phyloP scores from a whole-genome alignment of 352 stramenopile species.

The Achlya hypogyna region DNA sequence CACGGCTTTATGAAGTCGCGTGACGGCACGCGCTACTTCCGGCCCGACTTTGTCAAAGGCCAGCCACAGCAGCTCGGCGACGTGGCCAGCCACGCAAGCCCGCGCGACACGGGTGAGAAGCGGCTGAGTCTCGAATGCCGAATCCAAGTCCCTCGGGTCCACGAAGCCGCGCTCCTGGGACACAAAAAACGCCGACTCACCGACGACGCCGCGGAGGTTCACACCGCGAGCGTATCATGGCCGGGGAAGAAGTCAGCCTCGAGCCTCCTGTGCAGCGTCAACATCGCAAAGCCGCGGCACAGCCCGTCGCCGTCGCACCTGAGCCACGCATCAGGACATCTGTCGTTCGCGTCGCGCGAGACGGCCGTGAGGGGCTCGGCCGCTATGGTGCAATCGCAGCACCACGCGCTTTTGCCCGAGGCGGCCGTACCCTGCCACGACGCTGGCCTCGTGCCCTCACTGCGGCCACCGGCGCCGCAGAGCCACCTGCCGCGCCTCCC shows the following conservation, averaged over 20 bases:
- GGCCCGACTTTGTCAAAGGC: slow-evolving; percentile 19
- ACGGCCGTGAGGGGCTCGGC: neutral
- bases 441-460: neutral
- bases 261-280: slow-evolving; percentile 13
- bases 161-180: neutral
- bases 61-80: slow-evolving; percentile 16
- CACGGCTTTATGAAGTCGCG: slow-evolving; percentile 19
- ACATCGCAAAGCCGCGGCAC: neutral
- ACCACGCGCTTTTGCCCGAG: neutral
- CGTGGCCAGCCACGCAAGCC: neutral
- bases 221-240: neutral
- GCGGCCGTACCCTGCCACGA: neutral
- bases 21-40: slow-evolving; percentile 16
- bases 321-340: neutral
- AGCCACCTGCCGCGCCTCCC: neutral
- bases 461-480: slow-evolving; percentile 4
- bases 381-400: neutral
- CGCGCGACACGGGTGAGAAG: neutral
- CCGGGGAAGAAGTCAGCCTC: neutral
- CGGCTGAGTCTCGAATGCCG: slow-evolving; percentile 15
- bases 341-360: neutral
- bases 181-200: slow-evolving; percentile 8
- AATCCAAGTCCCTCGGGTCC: slow-evolving; percentile 5
- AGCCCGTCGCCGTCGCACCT: neutral
- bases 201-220: neutral